phyloP scores from a whole-genome alignment of 176 grass and related monocot species.

The Triticum turgidum region DNA sequence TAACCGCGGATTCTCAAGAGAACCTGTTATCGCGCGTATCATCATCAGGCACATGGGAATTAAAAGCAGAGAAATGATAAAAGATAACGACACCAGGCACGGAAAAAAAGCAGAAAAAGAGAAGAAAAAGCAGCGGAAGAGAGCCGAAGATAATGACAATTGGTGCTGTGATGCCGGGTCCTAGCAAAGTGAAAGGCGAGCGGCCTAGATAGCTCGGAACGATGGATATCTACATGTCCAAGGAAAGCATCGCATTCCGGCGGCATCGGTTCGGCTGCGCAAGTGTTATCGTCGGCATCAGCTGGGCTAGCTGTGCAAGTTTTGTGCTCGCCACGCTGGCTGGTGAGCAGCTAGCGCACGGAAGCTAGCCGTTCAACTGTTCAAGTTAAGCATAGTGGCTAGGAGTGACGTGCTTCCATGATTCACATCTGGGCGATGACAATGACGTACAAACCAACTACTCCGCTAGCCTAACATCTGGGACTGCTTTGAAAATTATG shows the following conservation, averaged over 20 bases:
- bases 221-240: neutral
- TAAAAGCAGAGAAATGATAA: neutral
- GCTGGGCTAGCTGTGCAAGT: neutral
- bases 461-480: no score
- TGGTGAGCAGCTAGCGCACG: neutral
- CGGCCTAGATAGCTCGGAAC: neutral
- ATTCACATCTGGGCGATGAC: neutral
- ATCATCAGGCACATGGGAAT: neutral
- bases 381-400: neutral
- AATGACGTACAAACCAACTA: neutral
- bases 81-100: neutral
- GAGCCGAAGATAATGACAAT: neutral
- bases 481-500: neutral
- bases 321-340: neutral
- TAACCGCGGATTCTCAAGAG: neutral
- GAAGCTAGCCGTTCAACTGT: neutral
- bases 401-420: neutral
- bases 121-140: neutral
- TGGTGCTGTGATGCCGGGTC: neutral
- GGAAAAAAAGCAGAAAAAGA: neutral
- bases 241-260: slow-evolving; percentile 1
- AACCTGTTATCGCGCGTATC: no score
- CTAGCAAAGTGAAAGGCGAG: neutral
- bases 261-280: neutral
- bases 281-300: neutral